Base-by-base conservation (phyloP, 2,329 filamentous ascomycete genomes). In the Trichoderma citrinoviride region DNA sequence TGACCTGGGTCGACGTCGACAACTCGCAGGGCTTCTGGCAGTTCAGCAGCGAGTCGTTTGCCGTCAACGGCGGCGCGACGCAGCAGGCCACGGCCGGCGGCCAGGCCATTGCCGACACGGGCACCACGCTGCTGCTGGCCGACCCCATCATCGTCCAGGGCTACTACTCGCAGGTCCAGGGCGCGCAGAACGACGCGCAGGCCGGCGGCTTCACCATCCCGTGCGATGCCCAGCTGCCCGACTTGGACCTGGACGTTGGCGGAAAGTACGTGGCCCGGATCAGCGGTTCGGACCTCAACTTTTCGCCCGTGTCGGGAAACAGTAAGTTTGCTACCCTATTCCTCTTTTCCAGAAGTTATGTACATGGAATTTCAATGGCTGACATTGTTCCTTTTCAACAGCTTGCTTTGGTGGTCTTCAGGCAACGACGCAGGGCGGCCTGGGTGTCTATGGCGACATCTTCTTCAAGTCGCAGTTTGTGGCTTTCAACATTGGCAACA, bases 351-450 rank as follows among this genome's bases (percentile, higher is more conserved):
- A n/a, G n/a, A n/a, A n/a, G n/a, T 14, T 5, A 6, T 25, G 0
- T 40, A 6, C 21, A 43, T 7, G 6, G 29, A 23, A n/a, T 6
- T 12, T 25, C 10, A 0, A 47, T 29, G 27, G 29, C 54, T 65
- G 3, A 64, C 53, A 50, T 54, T 5, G 12, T 3, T 7, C 29
- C 5, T 49, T 29, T 19, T 46, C 5, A 61, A 83, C 64, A 83
- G 81, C 79, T 63, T 91, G 89, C 79, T 90, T 89, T 69, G 89
- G 88, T 66, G 88, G 87, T 69, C 77, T 91, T 19, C 89, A 91
- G 77, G 81, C 83, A 37, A 85, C 84, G 53, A 79, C 81, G 10
- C 25, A 44, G 1, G 68, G 67, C 15, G 76, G 78, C 29, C 74
- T 89, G 43, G 85, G 87, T 75, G 87, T 92, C 72, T 87, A 84